A percentile compares a stretch with the other conserved stretches of the same genome.
Evolutionary conservation across 306 rosid genomes (phyloP).

Genomic region (Fagus crenata): DNA sequence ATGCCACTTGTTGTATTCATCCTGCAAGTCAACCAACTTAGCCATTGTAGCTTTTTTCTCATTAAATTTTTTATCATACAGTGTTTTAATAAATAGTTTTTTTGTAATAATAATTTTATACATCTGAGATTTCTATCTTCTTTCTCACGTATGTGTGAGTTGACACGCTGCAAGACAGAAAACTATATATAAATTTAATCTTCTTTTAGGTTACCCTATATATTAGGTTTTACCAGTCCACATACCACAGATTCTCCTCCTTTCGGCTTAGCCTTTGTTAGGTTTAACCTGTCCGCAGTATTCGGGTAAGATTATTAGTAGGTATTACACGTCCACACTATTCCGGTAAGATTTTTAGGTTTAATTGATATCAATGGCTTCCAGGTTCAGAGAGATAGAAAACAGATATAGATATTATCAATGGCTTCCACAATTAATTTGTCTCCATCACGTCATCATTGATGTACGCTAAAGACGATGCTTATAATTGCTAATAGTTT

Average conservation of each 20-base stretch:
- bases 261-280: neutral
- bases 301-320: neutral
- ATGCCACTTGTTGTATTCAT: neutral
- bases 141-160: no score
- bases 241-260: no score
- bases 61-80: neutral
- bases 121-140: no score
- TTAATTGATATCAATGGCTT: neutral
- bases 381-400: no score
- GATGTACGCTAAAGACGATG: neutral
- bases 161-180: no score
- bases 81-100: neutral
- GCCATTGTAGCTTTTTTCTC: neutral
- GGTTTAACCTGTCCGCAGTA: neutral
- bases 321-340: neutral
- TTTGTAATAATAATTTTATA: no score
- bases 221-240: no score
- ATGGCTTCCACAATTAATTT: neutral
- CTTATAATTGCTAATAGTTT: neutral
- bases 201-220: no score
- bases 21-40: conserved; percentile 2
- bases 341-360: conserved; percentile 1
- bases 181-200: no score
- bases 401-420: no score
- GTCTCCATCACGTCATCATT: conserved; percentile 1